Evolutionary conservation across 257 asterid species (phyloP), one percentile per base, ranked within the genome.

Genomic region (Capsicum baccatum): DNA sequence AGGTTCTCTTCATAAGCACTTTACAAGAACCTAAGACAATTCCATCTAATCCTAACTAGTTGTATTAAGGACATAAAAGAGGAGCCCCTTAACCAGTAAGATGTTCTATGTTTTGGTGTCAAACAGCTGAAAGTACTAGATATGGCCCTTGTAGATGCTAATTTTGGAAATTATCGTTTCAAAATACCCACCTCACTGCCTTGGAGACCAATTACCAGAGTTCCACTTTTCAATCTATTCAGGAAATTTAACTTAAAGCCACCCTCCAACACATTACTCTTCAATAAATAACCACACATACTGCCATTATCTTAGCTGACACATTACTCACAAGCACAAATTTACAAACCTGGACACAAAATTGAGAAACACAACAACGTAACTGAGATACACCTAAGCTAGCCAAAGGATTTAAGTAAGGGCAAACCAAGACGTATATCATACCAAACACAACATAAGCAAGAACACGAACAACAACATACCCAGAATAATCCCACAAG

Each of bases 241-340:
- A 8, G 14, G 7, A 74, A 76, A 52, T 52, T 74, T 76, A 52
- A 76, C 63, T 50, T 76, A 26, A 35, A 13, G 8, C 26, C 63
- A 76, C 26, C 48, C 26, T 54, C 63, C 19, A 76, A 76, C 47
- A 76, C 6, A 74, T 76, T 6, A 76, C 21, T 50, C 60, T 60
- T 33, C 19, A 3, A 13, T 21, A 6, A 74, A 48, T 6, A 73
- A 48, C 60, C 12, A 11, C 6, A 21, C 3, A 76, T 50, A 76
- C 52, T 0, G 19, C 13, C 62, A 74, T 8, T 19, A 10, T 74
- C 21, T 19, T 12, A 68, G 6, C 52, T 39, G 7, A 37, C 15
- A 15, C 39, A 37, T 6, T 42, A 76, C 14, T 21, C 81, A 76
- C 81, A 52, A 13, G 81, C 81, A 76, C 63, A 76, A 76, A 12